Base-by-base conservation (phyloP, 257 asterid species). In the Salvia rosmarinus region DNA sequence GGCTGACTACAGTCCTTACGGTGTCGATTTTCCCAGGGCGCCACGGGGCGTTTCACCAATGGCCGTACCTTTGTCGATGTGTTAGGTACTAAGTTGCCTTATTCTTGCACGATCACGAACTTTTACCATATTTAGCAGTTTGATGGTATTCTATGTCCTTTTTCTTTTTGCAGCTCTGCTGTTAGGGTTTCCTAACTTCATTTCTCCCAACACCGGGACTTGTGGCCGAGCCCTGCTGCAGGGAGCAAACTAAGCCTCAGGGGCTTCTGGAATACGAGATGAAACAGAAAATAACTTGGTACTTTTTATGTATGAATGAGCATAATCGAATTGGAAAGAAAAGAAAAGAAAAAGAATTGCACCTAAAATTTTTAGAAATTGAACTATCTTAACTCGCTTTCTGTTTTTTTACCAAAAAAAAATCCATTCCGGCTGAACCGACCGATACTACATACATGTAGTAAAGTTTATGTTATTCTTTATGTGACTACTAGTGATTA, bases 261-360 rank as follows among this genome's bases (percentile, higher is more conserved):
- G 97, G 44, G 98, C 98, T 3, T 84, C 98, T 5, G 98, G 98
- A 62, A 92, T 92, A n/a, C 81, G 96, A 44, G 95, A 88, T 56
- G 98, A 92, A 85, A 92, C 98, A 3, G 98, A 97, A 77, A 85
- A 92, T 67, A 90, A 92, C 67, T 59, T 92, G 95, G 98, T 89
- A 85, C n/a, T n/a, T n/a, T n/a, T n/a, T n/a, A n/a, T n/a, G n/a
- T n/a, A n/a, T n/a, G n/a, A n/a, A n/a, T n/a, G n/a, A n/a, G n/a
- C n/a, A n/a, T n/a, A n/a, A n/a, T n/a, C n/a, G n/a, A n/a, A n/a
- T n/a, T n/a, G n/a, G n/a, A n/a, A n/a, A n/a, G n/a, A n/a, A n/a
- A n/a, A n/a, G n/a, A n/a, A n/a, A n/a, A n/a, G n/a, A n/a, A n/a
- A n/a, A n/a, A n/a, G n/a, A n/a, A n/a, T n/a, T n/a, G n/a, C n/a